phyloP scores from a whole-genome alignment of 257 asterid species.

The Nicotiana otophora region DNA sequence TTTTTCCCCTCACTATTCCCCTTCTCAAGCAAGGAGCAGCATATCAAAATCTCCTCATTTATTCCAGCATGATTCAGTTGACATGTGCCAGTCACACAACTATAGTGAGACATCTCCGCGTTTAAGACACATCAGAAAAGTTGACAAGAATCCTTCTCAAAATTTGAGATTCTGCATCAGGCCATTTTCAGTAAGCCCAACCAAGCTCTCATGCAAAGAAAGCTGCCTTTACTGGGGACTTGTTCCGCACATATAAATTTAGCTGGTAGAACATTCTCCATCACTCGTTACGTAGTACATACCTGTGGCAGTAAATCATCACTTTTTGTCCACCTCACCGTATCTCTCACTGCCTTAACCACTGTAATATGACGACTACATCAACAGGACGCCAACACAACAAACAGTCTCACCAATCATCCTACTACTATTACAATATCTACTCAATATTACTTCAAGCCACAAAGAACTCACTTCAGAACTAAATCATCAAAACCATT shows the following conservation, averaged over 20 bases:
- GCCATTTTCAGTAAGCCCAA: slow-evolving; percentile 1
- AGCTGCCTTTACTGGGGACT: neutral
- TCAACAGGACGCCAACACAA: neutral
- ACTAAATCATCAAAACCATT: neutral
- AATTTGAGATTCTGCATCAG: slow-evolving; percentile 6
- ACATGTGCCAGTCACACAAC: neutral
- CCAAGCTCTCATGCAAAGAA: neutral
- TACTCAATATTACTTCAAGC: neutral
- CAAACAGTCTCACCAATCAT: neutral
- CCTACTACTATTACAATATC: neutral
- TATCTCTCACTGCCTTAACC: neutral
- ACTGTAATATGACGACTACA: neutral
- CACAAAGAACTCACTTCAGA: neutral
- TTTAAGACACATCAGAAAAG: neutral
- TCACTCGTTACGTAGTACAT: neutral
- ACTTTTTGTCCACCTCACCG: neutral
- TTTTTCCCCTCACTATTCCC: neutral
- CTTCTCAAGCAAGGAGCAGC: neutral
- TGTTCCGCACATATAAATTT: neutral
- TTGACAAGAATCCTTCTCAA: neutral
- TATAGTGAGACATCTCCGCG: neutral
- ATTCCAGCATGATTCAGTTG: slow-evolving; percentile 1
- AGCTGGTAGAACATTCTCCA: neutral
- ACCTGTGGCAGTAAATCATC: neutral
- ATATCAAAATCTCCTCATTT: neutral